Evolutionary conservation across 2,329 filamentous ascomycete species (phyloP).

Genomic region (Mycosphaerelloides madeirae): DNA sequence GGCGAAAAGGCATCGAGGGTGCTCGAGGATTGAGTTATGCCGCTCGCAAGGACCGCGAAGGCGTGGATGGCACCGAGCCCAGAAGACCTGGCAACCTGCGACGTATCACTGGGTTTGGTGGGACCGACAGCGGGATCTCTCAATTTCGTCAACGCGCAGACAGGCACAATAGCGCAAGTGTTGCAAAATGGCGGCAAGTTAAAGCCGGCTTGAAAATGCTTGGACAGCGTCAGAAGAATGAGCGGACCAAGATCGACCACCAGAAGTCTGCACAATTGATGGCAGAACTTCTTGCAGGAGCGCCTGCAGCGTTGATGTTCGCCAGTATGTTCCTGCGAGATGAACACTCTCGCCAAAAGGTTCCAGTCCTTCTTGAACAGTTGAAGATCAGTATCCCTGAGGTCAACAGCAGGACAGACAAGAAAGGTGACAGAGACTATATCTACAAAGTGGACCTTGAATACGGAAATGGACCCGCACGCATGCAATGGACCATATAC

Average conservation of each 20-base stretch:
- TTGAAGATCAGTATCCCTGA: conserved; percentile 83
- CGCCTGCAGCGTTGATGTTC: conserved; percentile 86
- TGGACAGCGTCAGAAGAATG: conserved; percentile 75
- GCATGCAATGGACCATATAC: conserved; percentile 94
- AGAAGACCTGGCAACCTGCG: conserved; percentile 43
- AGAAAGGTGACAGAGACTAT: conserved; percentile 62
- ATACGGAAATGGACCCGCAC: conserved; percentile 89
- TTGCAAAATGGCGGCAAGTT: conserved; percentile 85
- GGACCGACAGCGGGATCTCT: conserved; percentile 27
- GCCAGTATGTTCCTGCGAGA: conserved; percentile 98
- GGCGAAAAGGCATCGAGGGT: conserved; percentile 44
- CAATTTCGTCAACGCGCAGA: conserved; percentile 43
- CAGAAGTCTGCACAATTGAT: conserved; percentile 94
- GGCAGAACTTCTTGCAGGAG: conserved; percentile 87
- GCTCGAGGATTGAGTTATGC: conserved; percentile 46
- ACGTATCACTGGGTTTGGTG: conserved; percentile 44
- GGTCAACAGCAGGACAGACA: conserved; percentile 63
- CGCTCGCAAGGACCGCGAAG: conserved; percentile 24
- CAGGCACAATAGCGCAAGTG: conserved; percentile 48
- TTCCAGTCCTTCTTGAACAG: conserved; percentile 92
- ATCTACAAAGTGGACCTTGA: conserved; percentile 90
- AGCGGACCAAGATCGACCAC: conserved; percentile 80
- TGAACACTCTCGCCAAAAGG: conserved; percentile 89
- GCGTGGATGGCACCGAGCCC: conserved; percentile 30
- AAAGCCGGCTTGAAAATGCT: conserved; percentile 82